These are phyloP conservation scores for Euphorbia schlechtendalii DNA, from an alignment of 441 rosid species.

Conservation along the genomic window DNA sequence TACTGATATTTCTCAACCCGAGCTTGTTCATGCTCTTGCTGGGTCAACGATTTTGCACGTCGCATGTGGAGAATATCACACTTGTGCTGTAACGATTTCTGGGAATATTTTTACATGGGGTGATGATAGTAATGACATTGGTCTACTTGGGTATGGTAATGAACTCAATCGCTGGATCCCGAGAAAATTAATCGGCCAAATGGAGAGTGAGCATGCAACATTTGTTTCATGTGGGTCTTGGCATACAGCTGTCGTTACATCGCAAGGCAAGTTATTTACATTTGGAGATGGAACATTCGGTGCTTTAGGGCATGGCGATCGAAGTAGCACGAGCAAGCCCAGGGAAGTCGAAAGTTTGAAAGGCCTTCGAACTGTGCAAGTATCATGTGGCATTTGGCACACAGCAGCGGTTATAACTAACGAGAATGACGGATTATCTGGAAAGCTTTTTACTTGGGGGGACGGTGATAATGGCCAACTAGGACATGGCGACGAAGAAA, in stretches of 20 bases:
- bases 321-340: constrained; percentile 46
- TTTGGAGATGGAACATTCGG: constrained; percentile 95
- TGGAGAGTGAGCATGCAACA: constrained; percentile 55
- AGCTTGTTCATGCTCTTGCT: constrained; percentile 47
- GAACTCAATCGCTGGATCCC: constrained; percentile 74
- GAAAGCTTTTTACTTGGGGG: constrained; percentile 82
- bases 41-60: constrained; percentile 47
- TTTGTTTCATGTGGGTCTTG: constrained; percentile 77
- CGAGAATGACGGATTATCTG: constrained; percentile 27
- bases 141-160: constrained; percentile 76
- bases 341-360: constrained; percentile 65
- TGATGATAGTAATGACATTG: constrained; percentile 54
- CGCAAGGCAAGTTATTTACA: constrained; percentile 71
- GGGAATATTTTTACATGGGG: constrained; percentile 94
- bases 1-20: constrained; percentile 52
- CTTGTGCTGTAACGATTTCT: constrained; percentile 68
- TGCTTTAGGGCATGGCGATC: constrained; percentile 81
- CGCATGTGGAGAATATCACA: constrained; percentile 84
- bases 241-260: constrained; percentile 80
- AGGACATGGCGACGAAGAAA: constrained; percentile 63
- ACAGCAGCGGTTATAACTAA: constrained; percentile 65
- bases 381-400: constrained; percentile 92
- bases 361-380: constrained; percentile 46
- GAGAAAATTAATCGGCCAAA: constrained; percentile 48
- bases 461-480: constrained; percentile 75